These are phyloP conservation scores for Pestalotiopsis fici DNA, from an alignment of 2,329 filamentous ascomycete genomes.

Conservation along the genomic window DNA sequence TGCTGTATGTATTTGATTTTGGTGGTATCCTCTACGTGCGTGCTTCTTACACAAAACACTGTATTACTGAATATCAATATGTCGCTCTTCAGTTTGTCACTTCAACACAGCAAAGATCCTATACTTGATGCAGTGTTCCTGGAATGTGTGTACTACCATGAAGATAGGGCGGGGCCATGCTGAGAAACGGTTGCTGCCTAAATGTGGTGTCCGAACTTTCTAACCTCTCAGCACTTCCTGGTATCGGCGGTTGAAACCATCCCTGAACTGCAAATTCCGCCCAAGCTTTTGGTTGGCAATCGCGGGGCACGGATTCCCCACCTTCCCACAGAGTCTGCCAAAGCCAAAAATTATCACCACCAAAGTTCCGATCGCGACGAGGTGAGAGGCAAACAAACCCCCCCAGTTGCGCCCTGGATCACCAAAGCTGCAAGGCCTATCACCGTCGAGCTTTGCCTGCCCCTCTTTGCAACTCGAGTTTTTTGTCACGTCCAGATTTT, in stretches of 20 bases:
- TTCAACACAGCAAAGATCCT: too few relatives aligned
- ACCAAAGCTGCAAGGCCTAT: not conserved
- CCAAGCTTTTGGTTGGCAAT: slow-evolving; percentile 6
- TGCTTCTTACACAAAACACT: too few relatives aligned
- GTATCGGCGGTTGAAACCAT: not conserved
- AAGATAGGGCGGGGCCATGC: not conserved
- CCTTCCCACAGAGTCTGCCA: slow-evolving; percentile 8
- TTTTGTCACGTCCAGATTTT: not conserved
- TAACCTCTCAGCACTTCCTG: not conserved
- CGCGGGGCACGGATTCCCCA: slow-evolving; percentile 10
- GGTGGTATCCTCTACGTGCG: too few relatives aligned
- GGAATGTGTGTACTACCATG: too few relatives aligned
- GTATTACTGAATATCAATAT: too few relatives aligned
- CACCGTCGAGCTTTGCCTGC: not conserved
- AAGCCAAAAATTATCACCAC: slow-evolving; percentile 8
- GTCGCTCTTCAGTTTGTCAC: too few relatives aligned
- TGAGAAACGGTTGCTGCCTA: not conserved
- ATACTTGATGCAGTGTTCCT: too few relatives aligned
- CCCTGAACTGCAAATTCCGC: not conserved
- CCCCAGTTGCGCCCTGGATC: not conserved
- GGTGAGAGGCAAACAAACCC: not conserved
- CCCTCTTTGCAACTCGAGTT: not conserved
- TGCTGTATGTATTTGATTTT: too few relatives aligned
- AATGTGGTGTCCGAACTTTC: not conserved
- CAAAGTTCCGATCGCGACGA: slow-evolving; percentile 2